Percentiles rank a stretch among this genome's conserved stretches.
phyloP scores from a whole-genome alignment of 306 rosid species.

The Prosopis cineraria region DNA sequence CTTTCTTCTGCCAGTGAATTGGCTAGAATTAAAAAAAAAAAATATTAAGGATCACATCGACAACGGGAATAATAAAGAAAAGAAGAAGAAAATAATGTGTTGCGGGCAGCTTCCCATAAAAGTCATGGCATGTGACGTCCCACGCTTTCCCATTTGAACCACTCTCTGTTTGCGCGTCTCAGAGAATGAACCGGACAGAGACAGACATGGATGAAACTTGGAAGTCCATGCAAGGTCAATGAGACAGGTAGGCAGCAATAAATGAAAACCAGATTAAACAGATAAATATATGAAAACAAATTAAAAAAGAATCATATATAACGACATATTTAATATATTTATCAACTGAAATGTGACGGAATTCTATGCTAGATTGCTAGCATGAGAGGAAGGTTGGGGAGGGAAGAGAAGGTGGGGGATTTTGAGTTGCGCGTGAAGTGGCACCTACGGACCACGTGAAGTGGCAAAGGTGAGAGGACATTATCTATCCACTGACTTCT shows the following conservation, averaged over 20 bases:
- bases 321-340: not conserved
- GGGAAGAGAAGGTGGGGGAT: not conserved
- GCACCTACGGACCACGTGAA: slow-evolving; percentile 82
- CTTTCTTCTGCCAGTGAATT: not conserved
- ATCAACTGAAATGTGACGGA: not conserved
- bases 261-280: not conserved
- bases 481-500: slow-evolving; percentile 58
- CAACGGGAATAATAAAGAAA: slow-evolving; percentile 21
- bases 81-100: not conserved
- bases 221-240: slow-evolving; percentile 36
- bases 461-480: slow-evolving; percentile 51
- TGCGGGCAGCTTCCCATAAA: slow-evolving; percentile 42
- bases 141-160: slow-evolving; percentile 36
- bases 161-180: not conserved
- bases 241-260: not conserved
- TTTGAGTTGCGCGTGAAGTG: slow-evolving; percentile 35
- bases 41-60: not conserved
- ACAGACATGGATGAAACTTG: slow-evolving; percentile 18
- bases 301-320: not conserved
- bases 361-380: not conserved
- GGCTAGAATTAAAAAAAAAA: not conserved
- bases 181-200: slow-evolving; percentile 18
- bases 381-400: no score
- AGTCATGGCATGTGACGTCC: slow-evolving; percentile 44
- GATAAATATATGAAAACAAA: not conserved